Evolutionary conservation across 2,329 filamentous ascomycete species (phyloP), one percentile per base, ranked within the genome.

Genomic region (Aspergillus calidoustus): DNA sequence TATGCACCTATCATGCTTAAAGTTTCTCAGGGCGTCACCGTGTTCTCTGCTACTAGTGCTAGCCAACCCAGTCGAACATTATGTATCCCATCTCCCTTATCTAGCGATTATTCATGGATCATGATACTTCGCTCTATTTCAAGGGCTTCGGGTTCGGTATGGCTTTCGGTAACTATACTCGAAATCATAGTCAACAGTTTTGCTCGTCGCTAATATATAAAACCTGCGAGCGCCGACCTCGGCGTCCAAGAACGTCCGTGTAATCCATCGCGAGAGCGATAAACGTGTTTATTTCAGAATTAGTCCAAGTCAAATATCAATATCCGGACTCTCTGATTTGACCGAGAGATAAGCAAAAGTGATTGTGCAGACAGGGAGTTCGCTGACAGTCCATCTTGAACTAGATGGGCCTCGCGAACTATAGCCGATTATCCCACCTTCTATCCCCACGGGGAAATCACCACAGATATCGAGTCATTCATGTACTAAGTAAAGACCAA

Each of bases 321-420:
- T 15, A 17, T 7, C 17, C 8, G 25, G 19, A 4, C 7, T 22
- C 7, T 23, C 23, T 9, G 22, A 49, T 49, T 31, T 11, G 43
- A 9, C 30, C 43, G 43, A 54, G n/a, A 22, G 11, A 28, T 9
- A 22, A 38, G 22, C 4, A 22, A 30, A 56, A 25, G 46, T 30
- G 22, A n/a, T 11, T 28, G 44, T 46, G n/a, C 51, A 30, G 31
- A 44, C 51, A 43, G 6, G 19, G 44, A 56, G 23, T 22, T 22
- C 15, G 22, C 44, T 57, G 22, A 44, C 46, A 57, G 31, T 52
- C 47, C 34, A 59, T 48, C 22, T 53, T 23, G 34, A 51, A 31
- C 55, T 61, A 57, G 58, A 63, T 66, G 64, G 62, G 60, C 55
- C 47, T 58, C 60, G 57, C 55, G 50, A 64, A 60, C 57, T 62